A percentile compares a stretch with the other conserved stretches of the same genome.
Conservation (phyloP, 306 rosid genomes). For the Rosa lucieae region DNA sequence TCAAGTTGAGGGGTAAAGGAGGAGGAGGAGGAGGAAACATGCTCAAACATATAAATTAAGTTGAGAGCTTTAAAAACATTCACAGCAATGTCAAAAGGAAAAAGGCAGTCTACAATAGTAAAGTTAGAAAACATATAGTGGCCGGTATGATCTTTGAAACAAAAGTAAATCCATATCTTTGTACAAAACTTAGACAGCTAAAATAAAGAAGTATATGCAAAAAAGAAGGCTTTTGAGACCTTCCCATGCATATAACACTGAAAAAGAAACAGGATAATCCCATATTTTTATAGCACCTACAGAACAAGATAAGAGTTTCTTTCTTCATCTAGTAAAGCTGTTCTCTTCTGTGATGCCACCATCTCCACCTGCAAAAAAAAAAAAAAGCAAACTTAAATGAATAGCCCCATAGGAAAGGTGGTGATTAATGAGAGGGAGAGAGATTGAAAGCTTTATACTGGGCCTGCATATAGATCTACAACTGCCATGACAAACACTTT, state of each 20-base stretch:
- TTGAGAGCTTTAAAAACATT: background rate
- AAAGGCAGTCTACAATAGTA: slow-evolving; percentile 6
- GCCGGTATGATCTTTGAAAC: slow-evolving; percentile 24
- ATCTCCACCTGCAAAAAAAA: slow-evolving; percentile 76
- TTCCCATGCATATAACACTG: slow-evolving; percentile 12
- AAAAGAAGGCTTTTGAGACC: slow-evolving; percentile 26
- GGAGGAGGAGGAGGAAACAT: background rate
- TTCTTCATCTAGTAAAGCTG: slow-evolving; percentile 64
- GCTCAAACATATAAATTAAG: background rate
- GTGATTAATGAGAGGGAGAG: background rate
- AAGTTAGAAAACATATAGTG: slow-evolving; percentile 8
- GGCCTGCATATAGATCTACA: background rate
- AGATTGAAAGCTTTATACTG: background rate
- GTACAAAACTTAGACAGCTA: slow-evolving; percentile 37
- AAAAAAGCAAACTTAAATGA: background rate
- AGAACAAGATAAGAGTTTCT: slow-evolving; percentile 16
- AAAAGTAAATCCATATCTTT: slow-evolving; percentile 38
- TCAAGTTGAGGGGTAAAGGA: background rate
- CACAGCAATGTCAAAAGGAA: slow-evolving; percentile 4
- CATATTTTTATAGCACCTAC: slow-evolving; percentile 21
- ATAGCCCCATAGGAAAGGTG: background rate
- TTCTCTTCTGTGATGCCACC: slow-evolving; percentile 78
- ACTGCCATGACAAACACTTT: background rate
- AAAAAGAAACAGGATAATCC: slow-evolving; percentile 18
- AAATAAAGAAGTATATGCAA: slow-evolving; percentile 21